Evolutionary conservation across 441 rosid genomes (phyloP), one percentile per base, ranked within the genome.

Genomic region (Cnidoscolus chayamansa): DNA sequence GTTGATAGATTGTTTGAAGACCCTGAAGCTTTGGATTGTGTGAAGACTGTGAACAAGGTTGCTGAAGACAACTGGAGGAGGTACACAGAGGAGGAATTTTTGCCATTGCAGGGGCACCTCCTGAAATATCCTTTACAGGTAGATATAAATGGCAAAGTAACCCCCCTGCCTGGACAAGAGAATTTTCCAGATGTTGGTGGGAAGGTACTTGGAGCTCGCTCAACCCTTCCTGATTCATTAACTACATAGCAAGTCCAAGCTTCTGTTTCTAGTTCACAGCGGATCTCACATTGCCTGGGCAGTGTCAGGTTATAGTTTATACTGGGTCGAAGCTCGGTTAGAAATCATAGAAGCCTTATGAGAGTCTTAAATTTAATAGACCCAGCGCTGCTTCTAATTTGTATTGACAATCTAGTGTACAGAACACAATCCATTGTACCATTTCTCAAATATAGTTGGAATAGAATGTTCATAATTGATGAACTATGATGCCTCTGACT

Each of bases 171-270:
- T 3, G 93, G 89, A 20, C 79, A 79, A 6, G 90, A 90, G 72
- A 82, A 77, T 0, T 92, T 92, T 76, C 96, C 96, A 0, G 97
- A 89, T 65, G 91, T 89, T 15, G 96, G 97, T 11, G 97, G 97
- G 58, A 92, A 78, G 82, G 86, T 92, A 48, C 86, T 86, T 0
- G 97, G 97, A 49, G 65, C 81, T 32, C 89, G 88, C 3, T 71
- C 91, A 12, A 92, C 77, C 19, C 87, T 92, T 63, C 97, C 97
- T 0, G 88, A 85, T 77, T 84, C 88, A 53, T 84, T 90, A 57
- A 92, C 97, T 3, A 90, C 97, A 7, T 92, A 87, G 45, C 51
- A 50, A 31, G 13, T 11, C 59, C 67, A 20, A 15, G 17, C 60
- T 57, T 53, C 43, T 11, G 54, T 60, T 47, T 35, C 17, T 19